Conservation (phyloP, 805 yeast species). For the Candida vaughaniae region DNA sequence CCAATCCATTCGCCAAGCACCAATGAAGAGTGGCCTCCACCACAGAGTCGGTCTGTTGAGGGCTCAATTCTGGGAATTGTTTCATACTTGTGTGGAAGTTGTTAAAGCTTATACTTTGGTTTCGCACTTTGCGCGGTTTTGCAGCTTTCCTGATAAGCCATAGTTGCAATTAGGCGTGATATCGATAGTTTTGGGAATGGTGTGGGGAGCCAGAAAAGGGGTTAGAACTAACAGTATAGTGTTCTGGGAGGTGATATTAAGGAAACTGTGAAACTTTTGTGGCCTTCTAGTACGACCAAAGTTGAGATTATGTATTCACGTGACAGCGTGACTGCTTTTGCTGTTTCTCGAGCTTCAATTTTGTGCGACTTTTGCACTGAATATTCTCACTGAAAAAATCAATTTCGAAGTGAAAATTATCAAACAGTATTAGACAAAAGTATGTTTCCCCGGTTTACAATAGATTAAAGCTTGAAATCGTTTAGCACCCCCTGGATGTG, state of each 20-base stretch:
- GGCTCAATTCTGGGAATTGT: conserved; percentile 32
- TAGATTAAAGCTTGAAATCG: no score
- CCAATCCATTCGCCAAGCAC: conserved; percentile 75
- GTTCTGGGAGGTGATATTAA: background rate
- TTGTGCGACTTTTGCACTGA: conserved; percentile 1
- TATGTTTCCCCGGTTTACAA: no score
- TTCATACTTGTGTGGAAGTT: conserved; percentile 15
- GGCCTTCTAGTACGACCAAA: no score
- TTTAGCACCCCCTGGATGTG: no score
- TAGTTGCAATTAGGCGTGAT: background rate
- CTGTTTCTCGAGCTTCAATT: conserved; percentile 1
- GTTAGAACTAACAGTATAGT: no score
- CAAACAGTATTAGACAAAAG: conserved; percentile 10
- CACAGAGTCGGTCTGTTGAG: conserved; percentile 28
- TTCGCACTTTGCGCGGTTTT: conserved; percentile 4
- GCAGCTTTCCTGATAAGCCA: conserved; percentile 8
- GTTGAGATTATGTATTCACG: no score
- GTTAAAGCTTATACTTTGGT: no score
- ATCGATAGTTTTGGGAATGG: background rate
- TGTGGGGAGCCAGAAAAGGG: background rate
- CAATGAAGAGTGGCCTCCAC: conserved; percentile 63
- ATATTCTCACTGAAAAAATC: conserved; percentile 4
- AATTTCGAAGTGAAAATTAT: conserved; percentile 6
- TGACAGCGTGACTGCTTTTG: conserved; percentile 17
- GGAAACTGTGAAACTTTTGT: no score